phyloP scores from a whole-genome alignment of 2,329 filamentous ascomycete genomes.

The Blastomyces percursus region DNA sequence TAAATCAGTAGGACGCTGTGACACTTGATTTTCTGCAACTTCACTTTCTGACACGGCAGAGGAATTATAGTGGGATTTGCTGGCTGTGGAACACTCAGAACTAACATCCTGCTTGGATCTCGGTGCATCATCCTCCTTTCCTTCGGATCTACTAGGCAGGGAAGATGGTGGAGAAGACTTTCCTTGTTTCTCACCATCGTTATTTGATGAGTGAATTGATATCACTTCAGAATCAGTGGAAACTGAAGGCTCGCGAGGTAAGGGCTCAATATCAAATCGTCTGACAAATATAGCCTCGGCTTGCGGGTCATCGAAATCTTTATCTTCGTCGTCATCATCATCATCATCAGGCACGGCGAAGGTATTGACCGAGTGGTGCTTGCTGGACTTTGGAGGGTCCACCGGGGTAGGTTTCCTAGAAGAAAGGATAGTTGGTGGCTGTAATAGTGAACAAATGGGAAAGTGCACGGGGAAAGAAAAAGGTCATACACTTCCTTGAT shows the following conservation, averaged over 20 bases:
- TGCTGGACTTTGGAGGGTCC: not conserved
- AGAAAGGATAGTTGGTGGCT: slow-evolving; percentile 7
- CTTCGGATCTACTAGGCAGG: not conserved
- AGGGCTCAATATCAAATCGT: not conserved
- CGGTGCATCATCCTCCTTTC: not conserved
- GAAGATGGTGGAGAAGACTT: not conserved
- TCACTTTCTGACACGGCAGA: not conserved
- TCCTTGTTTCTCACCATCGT: not conserved
- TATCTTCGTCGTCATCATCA: slow-evolving; percentile 19
- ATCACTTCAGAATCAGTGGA: not conserved
- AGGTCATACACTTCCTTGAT: slow-evolving; percentile 15
- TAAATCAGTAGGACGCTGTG: not conserved
- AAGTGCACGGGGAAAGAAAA: not conserved
- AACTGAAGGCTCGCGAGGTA: not conserved
- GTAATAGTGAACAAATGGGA: not conserved
- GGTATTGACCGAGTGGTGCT: slow-evolving; percentile 24
- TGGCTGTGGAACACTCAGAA: not conserved
- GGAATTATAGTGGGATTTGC: not conserved
- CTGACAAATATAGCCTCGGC: slow-evolving; percentile 3
- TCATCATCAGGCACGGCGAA: slow-evolving; percentile 34
- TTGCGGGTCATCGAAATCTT: slow-evolving; percentile 4
- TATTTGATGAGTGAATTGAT: not conserved
- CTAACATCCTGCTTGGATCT: not conserved
- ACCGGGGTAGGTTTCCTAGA: not conserved
- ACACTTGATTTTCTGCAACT: not conserved